phyloP scores from a whole-genome alignment of 768 basidiomycete genomes.

The Tricholoma terreum region DNA sequence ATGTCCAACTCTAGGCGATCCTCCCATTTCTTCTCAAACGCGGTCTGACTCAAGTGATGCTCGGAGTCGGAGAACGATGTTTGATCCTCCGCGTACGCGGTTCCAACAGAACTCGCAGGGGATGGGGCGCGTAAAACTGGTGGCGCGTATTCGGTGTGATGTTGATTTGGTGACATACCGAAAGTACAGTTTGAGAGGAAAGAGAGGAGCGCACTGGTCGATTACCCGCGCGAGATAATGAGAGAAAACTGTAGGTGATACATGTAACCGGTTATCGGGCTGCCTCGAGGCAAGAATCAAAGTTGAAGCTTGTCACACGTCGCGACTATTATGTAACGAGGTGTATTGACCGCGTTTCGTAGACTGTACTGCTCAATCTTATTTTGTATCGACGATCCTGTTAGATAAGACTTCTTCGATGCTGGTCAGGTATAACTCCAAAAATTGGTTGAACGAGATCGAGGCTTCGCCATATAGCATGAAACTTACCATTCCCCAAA shows the following conservation, averaged over 20 bases:
- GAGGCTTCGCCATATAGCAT: too few species aligned
- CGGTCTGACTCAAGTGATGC: conserved; percentile 29
- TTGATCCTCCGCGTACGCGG: conserved; percentile 42
- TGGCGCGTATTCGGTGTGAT: conserved; percentile 44
- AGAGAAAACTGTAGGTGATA: background rate
- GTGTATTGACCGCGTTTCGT: too few species aligned
- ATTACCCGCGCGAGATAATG: background rate
- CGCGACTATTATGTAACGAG: too few species aligned
- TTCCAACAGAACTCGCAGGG: conserved; percentile 51
- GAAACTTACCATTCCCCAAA: too few species aligned
- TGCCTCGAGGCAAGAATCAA: background rate
- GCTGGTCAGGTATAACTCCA: too few species aligned
- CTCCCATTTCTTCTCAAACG: conserved; percentile 43
- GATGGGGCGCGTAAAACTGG: conserved; percentile 48
- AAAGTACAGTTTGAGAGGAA: background rate
- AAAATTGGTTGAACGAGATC: too few species aligned
- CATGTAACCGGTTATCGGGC: background rate
- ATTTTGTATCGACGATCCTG: too few species aligned
- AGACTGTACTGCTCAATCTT: too few species aligned
- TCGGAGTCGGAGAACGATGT: conserved; percentile 47
- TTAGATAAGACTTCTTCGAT: too few species aligned
- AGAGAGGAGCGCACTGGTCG: background rate
- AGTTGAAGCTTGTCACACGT: background rate
- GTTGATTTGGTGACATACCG: conserved; percentile 22
- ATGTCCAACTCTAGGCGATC: conserved; percentile 35